These are phyloP conservation scores for Orbilia javanica DNA, from an alignment of 2,329 filamentous ascomycete species.

Conservation along the genomic window DNA sequence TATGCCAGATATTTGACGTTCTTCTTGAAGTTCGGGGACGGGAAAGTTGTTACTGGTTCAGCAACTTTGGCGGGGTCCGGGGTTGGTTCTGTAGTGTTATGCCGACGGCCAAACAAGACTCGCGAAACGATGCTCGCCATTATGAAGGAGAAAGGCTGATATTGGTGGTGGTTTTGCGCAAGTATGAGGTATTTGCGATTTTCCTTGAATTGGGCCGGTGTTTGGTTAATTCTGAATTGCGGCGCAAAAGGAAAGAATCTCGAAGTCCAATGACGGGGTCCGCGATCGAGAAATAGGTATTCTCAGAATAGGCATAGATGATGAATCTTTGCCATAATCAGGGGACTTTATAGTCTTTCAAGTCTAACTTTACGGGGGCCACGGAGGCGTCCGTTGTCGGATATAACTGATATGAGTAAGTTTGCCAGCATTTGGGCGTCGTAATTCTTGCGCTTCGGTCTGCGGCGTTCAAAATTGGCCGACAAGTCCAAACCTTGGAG, in stretches of 20 bases:
- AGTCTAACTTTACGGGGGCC: slow-evolving; percentile 24
- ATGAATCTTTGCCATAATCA: slow-evolving; percentile 23
- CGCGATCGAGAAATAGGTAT: background rate
- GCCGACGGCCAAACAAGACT: slow-evolving; percentile 40
- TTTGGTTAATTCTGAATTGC: too few species aligned
- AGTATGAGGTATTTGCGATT: background rate
- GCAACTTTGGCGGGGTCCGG: slow-evolving; percentile 41
- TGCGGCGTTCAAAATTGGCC: slow-evolving; percentile 39
- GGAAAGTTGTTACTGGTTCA: slow-evolving; percentile 39
- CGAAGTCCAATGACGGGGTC: background rate
- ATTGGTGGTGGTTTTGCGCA: background rate
- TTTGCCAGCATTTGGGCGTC: slow-evolving; percentile 40
- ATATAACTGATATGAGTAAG: slow-evolving; percentile 6
- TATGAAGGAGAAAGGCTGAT: background rate
- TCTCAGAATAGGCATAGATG: slow-evolving; percentile 1
- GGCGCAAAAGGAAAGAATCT: background rate
- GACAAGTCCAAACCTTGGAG: slow-evolving; percentile 18
- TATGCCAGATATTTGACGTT: slow-evolving; percentile 87
- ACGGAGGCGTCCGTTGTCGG: slow-evolving; percentile 16
- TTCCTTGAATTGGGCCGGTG: background rate
- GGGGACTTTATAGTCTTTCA: slow-evolving; percentile 31
- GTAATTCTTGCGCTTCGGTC: slow-evolving; percentile 12
- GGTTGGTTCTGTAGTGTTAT: slow-evolving; percentile 25
- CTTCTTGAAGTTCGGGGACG: slow-evolving; percentile 60
- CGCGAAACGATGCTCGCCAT: slow-evolving; percentile 39